phyloP scores from a whole-genome alignment of 192 early-diverging fungal species.

The Dimargaris xerosporica region DNA sequence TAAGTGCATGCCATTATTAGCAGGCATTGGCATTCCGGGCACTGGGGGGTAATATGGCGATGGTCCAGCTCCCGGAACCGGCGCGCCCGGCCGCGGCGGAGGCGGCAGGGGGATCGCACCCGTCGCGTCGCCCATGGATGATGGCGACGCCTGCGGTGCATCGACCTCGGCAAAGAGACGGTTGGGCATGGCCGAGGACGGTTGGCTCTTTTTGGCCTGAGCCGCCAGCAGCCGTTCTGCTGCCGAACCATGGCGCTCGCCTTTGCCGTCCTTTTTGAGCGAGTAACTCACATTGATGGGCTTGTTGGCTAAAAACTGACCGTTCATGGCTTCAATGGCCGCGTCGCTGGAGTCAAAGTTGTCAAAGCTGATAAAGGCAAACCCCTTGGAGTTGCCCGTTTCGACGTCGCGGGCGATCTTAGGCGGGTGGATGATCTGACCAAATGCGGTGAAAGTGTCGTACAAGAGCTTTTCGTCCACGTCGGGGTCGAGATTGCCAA shows the following conservation, averaged over 20 bases:
- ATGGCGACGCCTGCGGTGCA: not conserved
- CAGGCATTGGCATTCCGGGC: no score
- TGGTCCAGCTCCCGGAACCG: no score
- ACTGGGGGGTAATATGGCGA: no score
- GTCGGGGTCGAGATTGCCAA: constrained; percentile 88
- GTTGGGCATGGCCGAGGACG: constrained; percentile 38
- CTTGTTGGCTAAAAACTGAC: constrained; percentile 90
- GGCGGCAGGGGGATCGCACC: no score
- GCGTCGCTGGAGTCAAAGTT: constrained; percentile 92
- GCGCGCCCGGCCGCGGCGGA: not conserved
- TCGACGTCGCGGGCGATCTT: constrained; percentile 74
- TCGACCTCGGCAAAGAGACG: constrained; percentile 51
- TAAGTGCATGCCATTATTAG: no score
- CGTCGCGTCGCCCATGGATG: no score
- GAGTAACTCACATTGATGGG: constrained; percentile 82
- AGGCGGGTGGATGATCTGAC: constrained; percentile 71
- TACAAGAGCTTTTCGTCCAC: constrained; percentile 82
- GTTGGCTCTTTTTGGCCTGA: constrained; percentile 64
- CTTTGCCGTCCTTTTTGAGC: constrained; percentile 97
- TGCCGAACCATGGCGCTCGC: constrained; percentile 89
- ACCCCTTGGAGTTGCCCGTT: constrained; percentile 77
- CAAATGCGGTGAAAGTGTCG: constrained; percentile 94
- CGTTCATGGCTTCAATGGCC: constrained; percentile 97
- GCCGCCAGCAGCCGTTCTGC: constrained; percentile 87
- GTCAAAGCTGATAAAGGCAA: constrained; percentile 82